These are phyloP conservation scores for Xylaria palmicola DNA, from an alignment of 495 filamentous ascomycete species.

Conservation along the genomic window DNA sequence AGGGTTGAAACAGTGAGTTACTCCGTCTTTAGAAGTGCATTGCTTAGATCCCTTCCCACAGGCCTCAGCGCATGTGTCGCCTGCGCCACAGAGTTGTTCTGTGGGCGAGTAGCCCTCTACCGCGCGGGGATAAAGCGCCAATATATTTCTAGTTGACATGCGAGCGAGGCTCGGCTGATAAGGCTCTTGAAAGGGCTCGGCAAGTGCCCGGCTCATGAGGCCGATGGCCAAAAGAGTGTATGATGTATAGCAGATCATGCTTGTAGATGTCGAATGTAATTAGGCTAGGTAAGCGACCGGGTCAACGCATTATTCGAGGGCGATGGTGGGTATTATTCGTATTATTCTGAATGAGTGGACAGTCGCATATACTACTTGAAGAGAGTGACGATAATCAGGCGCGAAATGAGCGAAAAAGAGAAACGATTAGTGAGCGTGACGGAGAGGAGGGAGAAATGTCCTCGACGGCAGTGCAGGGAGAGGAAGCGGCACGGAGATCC, in stretches of 20 bases:
- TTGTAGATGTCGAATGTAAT: neutral
- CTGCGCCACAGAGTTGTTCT: conserved; percentile 39
- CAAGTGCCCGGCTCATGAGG: conserved; percentile 38
- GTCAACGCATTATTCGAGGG: neutral
- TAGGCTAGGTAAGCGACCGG: neutral
- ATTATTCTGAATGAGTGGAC: neutral
- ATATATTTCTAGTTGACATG: conserved; percentile 40
- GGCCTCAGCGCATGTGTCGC: conserved; percentile 46
- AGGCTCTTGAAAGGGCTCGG: conserved; percentile 37
- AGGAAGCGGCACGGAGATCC: neutral
- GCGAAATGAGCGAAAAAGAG: neutral
- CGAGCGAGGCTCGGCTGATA: conserved; percentile 40
- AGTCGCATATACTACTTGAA: neutral
- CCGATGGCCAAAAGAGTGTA: conserved; percentile 37
- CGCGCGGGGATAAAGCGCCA: conserved; percentile 40
- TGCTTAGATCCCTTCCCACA: conserved; percentile 45
- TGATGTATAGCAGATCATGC: neutral
- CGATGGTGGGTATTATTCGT: neutral
- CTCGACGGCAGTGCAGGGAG: neutral
- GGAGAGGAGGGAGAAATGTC: neutral
- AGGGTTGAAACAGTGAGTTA: conserved; percentile 48
- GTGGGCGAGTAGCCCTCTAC: conserved; percentile 43
- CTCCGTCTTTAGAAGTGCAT: conserved; percentile 39
- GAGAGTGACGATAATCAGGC: conserved; percentile 1
- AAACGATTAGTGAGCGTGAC: neutral